Evolutionary conservation across 2,329 filamentous ascomycete genomes (phyloP).

Genomic region (Trichoderma sp.): DNA sequence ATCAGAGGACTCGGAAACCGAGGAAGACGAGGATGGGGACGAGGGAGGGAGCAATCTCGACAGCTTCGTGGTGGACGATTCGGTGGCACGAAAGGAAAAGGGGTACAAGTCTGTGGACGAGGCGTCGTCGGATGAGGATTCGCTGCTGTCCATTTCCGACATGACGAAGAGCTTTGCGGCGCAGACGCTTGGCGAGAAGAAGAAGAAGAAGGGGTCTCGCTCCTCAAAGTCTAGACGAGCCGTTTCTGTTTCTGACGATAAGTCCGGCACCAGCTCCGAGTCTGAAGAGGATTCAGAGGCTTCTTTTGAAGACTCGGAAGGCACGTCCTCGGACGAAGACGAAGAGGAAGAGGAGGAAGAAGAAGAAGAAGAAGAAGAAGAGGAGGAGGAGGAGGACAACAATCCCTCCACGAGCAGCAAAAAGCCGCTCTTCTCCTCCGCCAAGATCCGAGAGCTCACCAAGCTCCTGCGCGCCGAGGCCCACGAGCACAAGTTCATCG

Average conservation of each 20-base stretch:
- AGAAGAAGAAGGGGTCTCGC: neutral
- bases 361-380: conserved; percentile 30
- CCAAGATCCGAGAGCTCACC: conserved; percentile 88
- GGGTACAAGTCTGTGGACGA: conserved; percentile 36
- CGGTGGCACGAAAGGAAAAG: conserved; percentile 42
- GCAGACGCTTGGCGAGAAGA: conserved; percentile 41
- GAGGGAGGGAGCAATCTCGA: conserved; percentile 56
- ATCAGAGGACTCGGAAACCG: conserved; percentile 65
- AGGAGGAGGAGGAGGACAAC: conserved; percentile 42
- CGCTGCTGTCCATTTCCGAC: conserved; percentile 42
- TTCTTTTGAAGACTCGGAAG: conserved; percentile 27
- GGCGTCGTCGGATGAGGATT: conserved; percentile 37
- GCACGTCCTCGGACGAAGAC: too few species aligned
- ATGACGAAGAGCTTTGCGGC: conserved; percentile 44
- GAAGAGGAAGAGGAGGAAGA: too few species aligned
- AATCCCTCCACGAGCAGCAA: conserved; percentile 44
- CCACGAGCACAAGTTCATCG: conserved; percentile 88
- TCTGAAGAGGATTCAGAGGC: conserved; percentile 32
- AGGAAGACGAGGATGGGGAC: conserved; percentile 58
- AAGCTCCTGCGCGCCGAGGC: conserved; percentile 79
- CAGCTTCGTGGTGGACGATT: conserved; percentile 60
- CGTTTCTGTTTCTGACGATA: conserved; percentile 30
- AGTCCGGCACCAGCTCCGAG: conserved; percentile 41
- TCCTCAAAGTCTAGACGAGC: neutral
- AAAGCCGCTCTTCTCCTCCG: conserved; percentile 65